Evolutionary conservation across 129 eudicot species (phyloP).

Genomic region (Apium graveolens): DNA sequence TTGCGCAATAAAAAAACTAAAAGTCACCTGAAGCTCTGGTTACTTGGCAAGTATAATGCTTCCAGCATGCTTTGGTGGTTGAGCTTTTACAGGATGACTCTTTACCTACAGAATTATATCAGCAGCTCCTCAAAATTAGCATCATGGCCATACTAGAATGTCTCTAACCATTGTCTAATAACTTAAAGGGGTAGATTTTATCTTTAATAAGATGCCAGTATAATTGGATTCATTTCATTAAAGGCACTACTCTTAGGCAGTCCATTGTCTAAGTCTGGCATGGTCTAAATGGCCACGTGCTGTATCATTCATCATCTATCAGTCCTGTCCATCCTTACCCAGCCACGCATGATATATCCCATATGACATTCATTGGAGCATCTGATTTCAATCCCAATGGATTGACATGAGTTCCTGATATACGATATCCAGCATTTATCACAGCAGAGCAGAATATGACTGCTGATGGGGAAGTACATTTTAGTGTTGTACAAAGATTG

Average conservation of each 20-base stretch:
- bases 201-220: background rate
- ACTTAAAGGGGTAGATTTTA: background rate
- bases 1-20: background rate
- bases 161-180: background rate
- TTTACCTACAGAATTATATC: slow-evolving; percentile 42
- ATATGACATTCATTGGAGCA: slow-evolving; percentile 95
- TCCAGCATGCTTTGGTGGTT: slow-evolving; percentile 73
- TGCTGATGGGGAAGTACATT: slow-evolving; percentile 94
- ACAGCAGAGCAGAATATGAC: slow-evolving; percentile 89
- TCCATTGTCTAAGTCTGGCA: too few species aligned
- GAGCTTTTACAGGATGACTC: slow-evolving; percentile 90
- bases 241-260: too few species aligned
- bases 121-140: slow-evolving; percentile 1
- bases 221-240: too few species aligned
- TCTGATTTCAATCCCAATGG: slow-evolving; percentile 88
- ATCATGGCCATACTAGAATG: background rate
- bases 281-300: background rate
- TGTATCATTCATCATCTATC: too few species aligned
- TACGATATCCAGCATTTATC: slow-evolving; percentile 90
- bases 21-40: slow-evolving; percentile 68
- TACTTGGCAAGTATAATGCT: slow-evolving; percentile 83
- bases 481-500: slow-evolving; percentile 84
- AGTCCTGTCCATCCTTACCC: slow-evolving; percentile 48
- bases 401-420: slow-evolving; percentile 90
- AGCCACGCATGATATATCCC: slow-evolving; percentile 99